Conservation (phyloP, 345 rosid genomes). For the Turnera subulata region DNA sequence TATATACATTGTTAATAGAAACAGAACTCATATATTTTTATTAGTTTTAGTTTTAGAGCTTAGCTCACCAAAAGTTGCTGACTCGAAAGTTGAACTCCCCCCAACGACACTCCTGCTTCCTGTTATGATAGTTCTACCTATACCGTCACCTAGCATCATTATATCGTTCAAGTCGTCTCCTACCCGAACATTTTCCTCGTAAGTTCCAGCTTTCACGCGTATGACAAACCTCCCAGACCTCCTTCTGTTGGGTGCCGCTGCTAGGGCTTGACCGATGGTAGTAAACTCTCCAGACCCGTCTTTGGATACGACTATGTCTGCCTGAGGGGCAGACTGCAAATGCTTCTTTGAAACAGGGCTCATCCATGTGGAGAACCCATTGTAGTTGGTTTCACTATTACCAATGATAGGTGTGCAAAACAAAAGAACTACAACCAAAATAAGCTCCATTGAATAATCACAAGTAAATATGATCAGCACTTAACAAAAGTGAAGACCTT, state of each 20-base stretch:
- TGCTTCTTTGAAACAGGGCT: background rate
- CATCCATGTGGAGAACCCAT: constrained; percentile 26
- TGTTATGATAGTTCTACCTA: constrained; percentile 50
- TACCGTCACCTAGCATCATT: constrained; percentile 72
- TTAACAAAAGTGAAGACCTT: too few relatives aligned
- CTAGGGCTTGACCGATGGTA: constrained; percentile 35
- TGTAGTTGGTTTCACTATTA: background rate
- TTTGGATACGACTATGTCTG: constrained; percentile 35
- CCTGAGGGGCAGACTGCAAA: constrained; percentile 2
- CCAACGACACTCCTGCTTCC: constrained; percentile 38
- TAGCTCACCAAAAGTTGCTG: constrained; percentile 59
- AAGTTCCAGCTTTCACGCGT: constrained; percentile 55
- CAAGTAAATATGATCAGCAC: too few relatives aligned
- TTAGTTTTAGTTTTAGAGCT: background rate
- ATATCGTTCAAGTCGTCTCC: constrained; percentile 33
- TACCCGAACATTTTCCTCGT: constrained; percentile 52
- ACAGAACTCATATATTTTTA: too few relatives aligned
- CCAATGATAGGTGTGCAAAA: too few relatives aligned
- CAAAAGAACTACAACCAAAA: too few relatives aligned
- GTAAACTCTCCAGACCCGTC: constrained; percentile 39
- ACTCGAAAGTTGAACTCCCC: constrained; percentile 39
- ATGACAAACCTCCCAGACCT: constrained; percentile 34
- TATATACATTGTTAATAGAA: too few relatives aligned
- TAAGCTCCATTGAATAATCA: too few relatives aligned
- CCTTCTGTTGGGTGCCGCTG: constrained; percentile 28